phyloP scores from a whole-genome alignment of 2,329 filamentous ascomycete species.

The Colletotrichum liaoningense region DNA sequence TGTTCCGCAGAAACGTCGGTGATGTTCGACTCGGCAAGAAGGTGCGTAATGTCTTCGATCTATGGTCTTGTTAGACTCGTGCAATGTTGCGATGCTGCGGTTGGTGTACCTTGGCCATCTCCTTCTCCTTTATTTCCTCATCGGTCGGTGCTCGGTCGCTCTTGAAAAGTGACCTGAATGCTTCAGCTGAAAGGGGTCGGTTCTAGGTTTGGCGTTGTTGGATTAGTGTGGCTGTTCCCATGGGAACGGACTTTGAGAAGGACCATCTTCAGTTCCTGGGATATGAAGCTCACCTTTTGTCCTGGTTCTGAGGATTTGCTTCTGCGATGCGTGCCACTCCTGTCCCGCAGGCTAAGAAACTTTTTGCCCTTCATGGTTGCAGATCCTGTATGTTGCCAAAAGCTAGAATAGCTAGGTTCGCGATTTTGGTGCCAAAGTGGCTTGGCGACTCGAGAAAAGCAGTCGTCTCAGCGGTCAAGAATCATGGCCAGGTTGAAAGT shows the following conservation, averaged over 20 bases:
- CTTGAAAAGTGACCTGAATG: constrained; percentile 74
- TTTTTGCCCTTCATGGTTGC: constrained; percentile 69
- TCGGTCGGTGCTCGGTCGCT: constrained; percentile 69
- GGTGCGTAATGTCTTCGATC: constrained; percentile 47
- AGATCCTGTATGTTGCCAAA: neutral
- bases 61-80: constrained; percentile 33
- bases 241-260: constrained; percentile 14
- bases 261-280: constrained; percentile 8
- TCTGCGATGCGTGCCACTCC: constrained; percentile 63
- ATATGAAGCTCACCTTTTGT: constrained; percentile 58
- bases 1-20: constrained; percentile 66
- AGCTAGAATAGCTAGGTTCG: neutral
- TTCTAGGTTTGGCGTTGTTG: constrained; percentile 47
- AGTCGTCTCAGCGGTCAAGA: constrained; percentile 29
- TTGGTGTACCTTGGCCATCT: constrained; percentile 52
- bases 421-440: constrained; percentile 1
- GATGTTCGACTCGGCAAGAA: constrained; percentile 54
- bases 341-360: constrained; percentile 79
- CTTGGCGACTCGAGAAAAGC: constrained; percentile 18
- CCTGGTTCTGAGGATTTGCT: constrained; percentile 66
- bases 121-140: constrained; percentile 63
- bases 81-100: neutral
- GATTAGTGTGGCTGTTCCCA: constrained; percentile 15
- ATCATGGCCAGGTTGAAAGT: constrained; percentile 25
- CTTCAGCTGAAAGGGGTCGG: constrained; percentile 65